These are phyloP conservation scores for Candida rishiriensis DNA, from an alignment of 805 yeast species.

Conservation along the genomic window DNA sequence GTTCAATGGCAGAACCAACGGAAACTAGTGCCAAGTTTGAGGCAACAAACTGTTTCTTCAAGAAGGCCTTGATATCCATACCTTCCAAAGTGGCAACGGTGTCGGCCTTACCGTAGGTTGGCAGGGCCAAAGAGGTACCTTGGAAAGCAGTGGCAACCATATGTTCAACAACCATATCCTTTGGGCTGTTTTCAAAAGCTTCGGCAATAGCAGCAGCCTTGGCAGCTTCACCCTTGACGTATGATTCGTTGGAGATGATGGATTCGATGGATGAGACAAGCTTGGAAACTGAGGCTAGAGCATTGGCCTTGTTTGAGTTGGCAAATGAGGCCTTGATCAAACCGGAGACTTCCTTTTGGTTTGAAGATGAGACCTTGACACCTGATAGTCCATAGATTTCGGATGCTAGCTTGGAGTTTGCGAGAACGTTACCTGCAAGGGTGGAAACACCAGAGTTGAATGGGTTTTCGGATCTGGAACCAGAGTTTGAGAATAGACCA, in stretches of 20 bases:
- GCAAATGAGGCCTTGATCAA: slow-evolving; percentile 56
- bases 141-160: slow-evolving; percentile 83
- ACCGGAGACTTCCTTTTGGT: slow-evolving; percentile 64
- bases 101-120: slow-evolving; percentile 71
- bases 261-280: slow-evolving; percentile 35
- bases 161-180: slow-evolving; percentile 63
- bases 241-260: slow-evolving; percentile 37
- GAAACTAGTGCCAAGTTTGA: slow-evolving; percentile 65
- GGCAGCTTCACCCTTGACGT: slow-evolving; percentile 42
- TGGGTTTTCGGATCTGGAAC: slow-evolving; percentile 74
- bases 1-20: slow-evolving; percentile 60
- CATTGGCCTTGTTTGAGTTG: slow-evolving; percentile 46
- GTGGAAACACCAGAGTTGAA: slow-evolving; percentile 81
- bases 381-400: slow-evolving; percentile 44
- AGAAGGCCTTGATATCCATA: slow-evolving; percentile 54
- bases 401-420: slow-evolving; percentile 27
- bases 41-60: slow-evolving; percentile 52
- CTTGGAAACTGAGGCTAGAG: slow-evolving; percentile 48
- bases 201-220: slow-evolving; percentile 44
- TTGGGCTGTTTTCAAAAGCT: slow-evolving; percentile 52
- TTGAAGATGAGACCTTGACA: slow-evolving; percentile 48
- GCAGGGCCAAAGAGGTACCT: slow-evolving; percentile 75
- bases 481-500: slow-evolving; percentile 72
- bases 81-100: slow-evolving; percentile 53
- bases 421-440: slow-evolving; percentile 50